Conservation (phyloP, 164 flowering plant species). For the Litsea cubeba region DNA sequence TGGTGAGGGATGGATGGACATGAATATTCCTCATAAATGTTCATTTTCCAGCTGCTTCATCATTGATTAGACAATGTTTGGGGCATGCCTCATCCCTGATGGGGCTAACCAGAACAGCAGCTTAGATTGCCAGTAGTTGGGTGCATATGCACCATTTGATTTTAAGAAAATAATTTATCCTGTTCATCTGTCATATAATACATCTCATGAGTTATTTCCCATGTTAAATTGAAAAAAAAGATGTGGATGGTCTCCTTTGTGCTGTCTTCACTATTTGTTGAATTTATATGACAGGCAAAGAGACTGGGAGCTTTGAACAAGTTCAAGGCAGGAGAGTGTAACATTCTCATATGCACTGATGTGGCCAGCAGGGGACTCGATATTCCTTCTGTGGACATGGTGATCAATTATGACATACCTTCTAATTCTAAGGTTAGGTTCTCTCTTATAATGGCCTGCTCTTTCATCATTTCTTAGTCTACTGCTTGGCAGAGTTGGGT, state of each 20-base stretch:
- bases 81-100: not conserved
- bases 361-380: slow-evolving; percentile 97
- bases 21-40: not conserved
- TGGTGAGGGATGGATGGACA: too few relatives aligned
- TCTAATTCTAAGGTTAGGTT: slow-evolving; percentile 67
- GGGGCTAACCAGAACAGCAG: not conserved
- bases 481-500: not conserved
- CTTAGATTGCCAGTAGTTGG: not conserved
- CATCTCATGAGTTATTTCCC: not conserved
- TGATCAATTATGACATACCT: slow-evolving; percentile 90
- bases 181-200: not conserved
- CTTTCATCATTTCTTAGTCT: not conserved
- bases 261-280: not conserved
- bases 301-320: slow-evolving; percentile 83
- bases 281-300: slow-evolving; percentile 46
- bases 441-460: not conserved
- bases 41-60: not conserved
- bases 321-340: slow-evolving; percentile 91
- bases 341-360: slow-evolving; percentile 84
- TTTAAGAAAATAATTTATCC: not conserved
- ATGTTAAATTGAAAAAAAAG: not conserved
- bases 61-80: not conserved
- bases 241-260: not conserved
- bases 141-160: not conserved
- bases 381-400: slow-evolving; percentile 92